These are phyloP conservation scores for Exsudoporus frostii DNA, from an alignment of 768 basidiomycete genomes.

Conservation along the genomic window DNA sequence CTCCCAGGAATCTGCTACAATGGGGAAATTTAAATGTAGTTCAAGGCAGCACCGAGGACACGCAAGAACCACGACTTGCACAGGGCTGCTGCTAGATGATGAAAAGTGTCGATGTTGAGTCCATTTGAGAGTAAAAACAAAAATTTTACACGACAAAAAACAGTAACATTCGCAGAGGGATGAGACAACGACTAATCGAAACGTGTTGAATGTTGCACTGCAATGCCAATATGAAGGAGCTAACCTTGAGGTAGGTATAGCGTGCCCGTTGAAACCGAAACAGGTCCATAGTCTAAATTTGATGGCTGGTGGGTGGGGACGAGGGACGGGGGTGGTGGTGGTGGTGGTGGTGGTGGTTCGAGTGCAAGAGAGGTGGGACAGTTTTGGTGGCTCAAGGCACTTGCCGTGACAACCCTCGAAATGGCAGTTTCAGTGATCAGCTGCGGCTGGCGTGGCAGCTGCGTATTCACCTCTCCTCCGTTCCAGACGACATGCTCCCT, in stretches of 20 bases:
- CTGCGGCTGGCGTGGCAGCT: neutral
- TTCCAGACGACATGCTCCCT: conserved; percentile 30
- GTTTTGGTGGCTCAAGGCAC: conserved; percentile 26
- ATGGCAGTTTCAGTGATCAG: neutral
- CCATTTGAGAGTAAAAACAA: neutral
- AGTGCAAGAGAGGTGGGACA: conserved; percentile 26
- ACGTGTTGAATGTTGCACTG: neutral
- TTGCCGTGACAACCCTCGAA: conserved; percentile 26
- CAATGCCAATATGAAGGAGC: neutral
- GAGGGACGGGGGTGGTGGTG: too few species aligned
- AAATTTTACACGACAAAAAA: neutral
- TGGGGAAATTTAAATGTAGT: neutral
- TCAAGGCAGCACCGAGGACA: neutral
- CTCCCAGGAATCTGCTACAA: neutral
- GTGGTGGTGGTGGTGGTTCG: conserved; percentile 29
- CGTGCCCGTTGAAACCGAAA: neutral
- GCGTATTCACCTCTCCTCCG: neutral
- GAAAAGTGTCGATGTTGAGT: neutral
- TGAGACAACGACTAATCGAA: neutral
- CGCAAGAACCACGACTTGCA: neutral
- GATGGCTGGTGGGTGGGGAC: neutral
- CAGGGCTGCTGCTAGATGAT: neutral
- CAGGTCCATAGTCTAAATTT: neutral
- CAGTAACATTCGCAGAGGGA: neutral
- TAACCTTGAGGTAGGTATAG: neutral